These are phyloP conservation scores for Saururus chinensis DNA, from an alignment of 164 flowering plant genomes.

Conservation along the genomic window DNA sequence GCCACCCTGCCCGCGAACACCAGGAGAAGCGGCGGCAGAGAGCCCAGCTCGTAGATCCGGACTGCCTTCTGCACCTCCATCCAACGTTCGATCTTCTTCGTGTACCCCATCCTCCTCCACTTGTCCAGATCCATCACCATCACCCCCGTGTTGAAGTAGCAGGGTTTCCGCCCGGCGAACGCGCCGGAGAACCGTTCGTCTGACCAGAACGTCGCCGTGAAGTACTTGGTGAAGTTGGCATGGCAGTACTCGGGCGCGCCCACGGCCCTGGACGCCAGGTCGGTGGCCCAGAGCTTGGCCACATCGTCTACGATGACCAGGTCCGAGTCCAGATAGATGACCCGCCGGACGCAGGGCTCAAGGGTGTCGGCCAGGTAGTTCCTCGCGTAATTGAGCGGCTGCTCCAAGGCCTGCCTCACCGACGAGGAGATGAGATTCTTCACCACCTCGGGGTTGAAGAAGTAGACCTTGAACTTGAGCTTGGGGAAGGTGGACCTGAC, in stretches of 20 bases:
- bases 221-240: conserved; percentile 31
- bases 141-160: conserved; percentile 97
- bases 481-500: conserved; percentile 19
- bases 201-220: conserved; percentile 23
- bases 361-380: conserved; percentile 24
- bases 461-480: conserved; percentile 22
- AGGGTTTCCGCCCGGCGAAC: conserved; percentile 35
- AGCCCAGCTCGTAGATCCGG: conserved; percentile 94
- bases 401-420: conserved; percentile 26
- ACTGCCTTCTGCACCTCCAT: conserved; percentile 82
- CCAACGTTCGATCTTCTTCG: conserved; percentile 80
- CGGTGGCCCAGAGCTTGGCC: conserved; percentile 22
- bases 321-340: conserved; percentile 32
- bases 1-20: conserved; percentile 92
- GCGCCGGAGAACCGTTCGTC: conserved; percentile 11
- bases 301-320: conserved; percentile 30
- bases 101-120: conserved; percentile 80
- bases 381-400: conserved; percentile 29
- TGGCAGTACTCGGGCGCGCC: conserved; percentile 36
- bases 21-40: conserved; percentile 82
- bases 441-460: conserved; percentile 21
- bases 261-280: conserved; percentile 12
- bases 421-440: conserved; percentile 21
- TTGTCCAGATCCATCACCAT: conserved; percentile 84
- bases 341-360: conserved; percentile 27